Evolutionary conservation across 1,284 basidiomycete species (phyloP).

Genomic region (Agroathelia rolfsii): DNA sequence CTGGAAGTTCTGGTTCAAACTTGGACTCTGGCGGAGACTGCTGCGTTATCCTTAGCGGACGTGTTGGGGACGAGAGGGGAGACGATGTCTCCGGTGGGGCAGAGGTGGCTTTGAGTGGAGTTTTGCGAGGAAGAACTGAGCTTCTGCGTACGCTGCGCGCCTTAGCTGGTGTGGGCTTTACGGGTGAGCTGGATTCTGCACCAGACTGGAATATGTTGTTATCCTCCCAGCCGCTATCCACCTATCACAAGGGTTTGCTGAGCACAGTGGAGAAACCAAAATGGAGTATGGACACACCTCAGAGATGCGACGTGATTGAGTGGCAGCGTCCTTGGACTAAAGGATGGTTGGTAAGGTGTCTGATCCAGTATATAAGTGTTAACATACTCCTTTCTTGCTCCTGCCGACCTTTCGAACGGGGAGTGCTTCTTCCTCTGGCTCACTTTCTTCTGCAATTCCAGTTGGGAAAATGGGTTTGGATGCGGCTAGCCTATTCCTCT

Average conservation of each 20-base stretch:
- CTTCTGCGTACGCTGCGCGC: conserved; percentile 39
- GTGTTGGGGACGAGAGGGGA: conserved; percentile 26
- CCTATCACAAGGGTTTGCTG: conserved; percentile 20
- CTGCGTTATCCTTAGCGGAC: conserved; percentile 11
- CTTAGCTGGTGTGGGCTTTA: conserved; percentile 46
- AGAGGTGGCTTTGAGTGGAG: conserved; percentile 37
- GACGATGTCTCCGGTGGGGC: conserved; percentile 54
- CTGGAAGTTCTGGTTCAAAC: conserved; percentile 50
- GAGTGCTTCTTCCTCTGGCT: conserved; percentile 55
- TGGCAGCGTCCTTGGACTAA: conserved; percentile 37
- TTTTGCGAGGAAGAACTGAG: conserved; percentile 27
- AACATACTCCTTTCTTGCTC: conserved; percentile 50
- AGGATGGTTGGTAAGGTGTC: conserved; percentile 4
- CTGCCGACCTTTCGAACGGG: conserved; percentile 51
- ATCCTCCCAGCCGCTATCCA: conserved; percentile 74
- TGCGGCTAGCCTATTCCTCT: conserved; percentile 27
- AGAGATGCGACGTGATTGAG: conserved; percentile 44
- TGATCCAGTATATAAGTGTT: conserved; percentile 3
- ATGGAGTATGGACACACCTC: no score
- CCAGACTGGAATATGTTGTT: conserved; percentile 80
- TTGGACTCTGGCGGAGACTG: conserved; percentile 32
- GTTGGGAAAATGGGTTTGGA: conserved; percentile 32
- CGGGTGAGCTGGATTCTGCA: conserved; percentile 67
- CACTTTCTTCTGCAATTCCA: conserved; percentile 72
- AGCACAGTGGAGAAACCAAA: no score